Evolutionary conservation across 345 rosid species (phyloP), one percentile per base, ranked within the genome.

Genomic region (Barbarea vulgaris): DNA sequence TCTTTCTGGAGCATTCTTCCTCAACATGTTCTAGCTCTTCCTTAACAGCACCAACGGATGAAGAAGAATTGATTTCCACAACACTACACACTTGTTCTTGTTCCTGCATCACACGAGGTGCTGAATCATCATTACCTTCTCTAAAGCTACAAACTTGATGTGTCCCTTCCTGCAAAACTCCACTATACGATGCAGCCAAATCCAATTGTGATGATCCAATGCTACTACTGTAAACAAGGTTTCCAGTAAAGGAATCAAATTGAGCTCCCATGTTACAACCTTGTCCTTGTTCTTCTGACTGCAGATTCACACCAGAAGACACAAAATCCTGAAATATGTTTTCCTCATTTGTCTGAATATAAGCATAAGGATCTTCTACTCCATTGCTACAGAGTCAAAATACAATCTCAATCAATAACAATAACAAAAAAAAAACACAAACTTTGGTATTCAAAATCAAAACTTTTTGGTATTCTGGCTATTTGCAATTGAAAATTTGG

Each of bases 1-100:
- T 72, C 81, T 78, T 78, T 51, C 73, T 17, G 0, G 81, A 66
- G 69, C 77, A 72, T 60, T 78, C 77, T 31, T 78, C 81, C 12
- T 59, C 77, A 0, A 42, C 64, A 60, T 39, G 75, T 52, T 53
- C 64, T n/a, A n/a, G 30, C 57, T 77, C 81, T 58, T 59, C 69
- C 73, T 78, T 78, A 51, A 78, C 69, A 48, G 17, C 69, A 11
- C 81, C 77, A 57, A 55, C 81, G 31, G 73, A 78, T 31, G 81
- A 78, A 3, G 81, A 72, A 78, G 81, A 72, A 44, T 66, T 72
- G 50, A 78, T 72, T 9, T 78, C 81, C 17, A 78, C 61, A 3
- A 65, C 63, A 58, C 30, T 12, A 47, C 54, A 70, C 8, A 56
- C 53, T 56, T 71, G 68, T 22, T 70, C 66, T 2, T 2, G 70